Conservation (phyloP, 805 yeast species). For the Saccharomycopsis javanensis region DNA sequence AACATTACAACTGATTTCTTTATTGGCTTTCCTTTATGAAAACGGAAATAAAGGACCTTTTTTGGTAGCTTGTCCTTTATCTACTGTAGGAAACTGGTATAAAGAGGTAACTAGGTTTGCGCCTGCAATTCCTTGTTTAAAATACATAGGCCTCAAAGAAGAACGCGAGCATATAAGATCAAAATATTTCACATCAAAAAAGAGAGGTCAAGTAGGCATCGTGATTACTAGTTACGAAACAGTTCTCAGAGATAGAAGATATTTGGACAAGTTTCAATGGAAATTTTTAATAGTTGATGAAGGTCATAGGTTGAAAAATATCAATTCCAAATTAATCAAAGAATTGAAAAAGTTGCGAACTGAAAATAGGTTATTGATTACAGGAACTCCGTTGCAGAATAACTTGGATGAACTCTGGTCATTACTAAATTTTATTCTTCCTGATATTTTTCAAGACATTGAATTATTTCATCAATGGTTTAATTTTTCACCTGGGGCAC, state of each 20-base stretch:
- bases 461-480: constrained; percentile 92
- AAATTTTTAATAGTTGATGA: constrained; percentile 86
- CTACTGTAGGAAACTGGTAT: constrained; percentile 82
- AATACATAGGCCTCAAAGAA: constrained; percentile 55
- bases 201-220: constrained; percentile 37
- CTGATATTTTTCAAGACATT: constrained; percentile 86
- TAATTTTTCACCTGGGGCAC: constrained; percentile 40
- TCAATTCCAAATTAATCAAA: constrained; percentile 64
- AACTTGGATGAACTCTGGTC: constrained; percentile 90
- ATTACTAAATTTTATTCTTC: constrained; percentile 77
- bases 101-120: constrained; percentile 65
- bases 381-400: constrained; percentile 97
- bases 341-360: constrained; percentile 59
- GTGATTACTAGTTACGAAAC: constrained; percentile 79
- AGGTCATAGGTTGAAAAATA: constrained; percentile 87
- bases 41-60: constrained; percentile 74
- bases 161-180: constrained; percentile 40
- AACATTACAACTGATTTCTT: constrained; percentile 79
- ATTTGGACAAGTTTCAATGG: constrained; percentile 52
- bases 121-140: constrained; percentile 52
- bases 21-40: constrained; percentile 66
- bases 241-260: constrained; percentile 55
- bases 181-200: constrained; percentile 19
- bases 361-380: constrained; percentile 65
- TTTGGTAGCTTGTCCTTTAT: constrained; percentile 68